phyloP scores from a whole-genome alignment of 306 rosid species.

The Astragalus membranaceus region DNA sequence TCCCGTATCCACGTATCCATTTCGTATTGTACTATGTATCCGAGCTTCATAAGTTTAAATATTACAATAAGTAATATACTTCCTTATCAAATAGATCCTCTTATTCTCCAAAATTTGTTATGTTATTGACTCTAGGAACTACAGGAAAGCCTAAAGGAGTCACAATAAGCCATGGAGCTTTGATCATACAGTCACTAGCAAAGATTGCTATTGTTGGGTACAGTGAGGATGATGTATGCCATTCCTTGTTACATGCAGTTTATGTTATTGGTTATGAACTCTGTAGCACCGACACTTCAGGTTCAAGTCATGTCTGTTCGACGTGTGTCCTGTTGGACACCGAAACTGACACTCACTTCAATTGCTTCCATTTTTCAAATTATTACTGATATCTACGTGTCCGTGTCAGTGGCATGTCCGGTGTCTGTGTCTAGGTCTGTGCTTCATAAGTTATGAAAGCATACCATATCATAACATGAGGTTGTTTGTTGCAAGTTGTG shows the following conservation, averaged over 20 bases:
- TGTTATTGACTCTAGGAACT: constrained; percentile 53
- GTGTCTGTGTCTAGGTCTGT: too few species aligned
- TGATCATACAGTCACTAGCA: constrained; percentile 68
- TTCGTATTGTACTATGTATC: too few species aligned
- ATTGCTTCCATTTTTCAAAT: too few species aligned
- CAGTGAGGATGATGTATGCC: constrained; percentile 75
- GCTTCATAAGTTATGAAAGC: neutral
- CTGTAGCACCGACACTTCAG: too few species aligned
- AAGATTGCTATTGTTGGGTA: constrained; percentile 78
- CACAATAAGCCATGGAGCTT: constrained; percentile 63
- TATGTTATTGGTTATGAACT: neutral
- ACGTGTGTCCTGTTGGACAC: too few species aligned
- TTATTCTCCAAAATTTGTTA: neutral
- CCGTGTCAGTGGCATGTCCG: too few species aligned
- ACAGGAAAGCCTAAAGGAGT: constrained; percentile 94
- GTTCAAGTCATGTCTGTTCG: too few species aligned
- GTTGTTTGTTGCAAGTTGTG: neutral
- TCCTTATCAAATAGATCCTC: neutral
- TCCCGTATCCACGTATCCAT: too few species aligned
- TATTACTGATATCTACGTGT: too few species aligned
- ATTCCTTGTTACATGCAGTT: constrained; percentile 12
- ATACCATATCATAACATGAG: constrained; percentile 14
- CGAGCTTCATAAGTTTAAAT: neutral
- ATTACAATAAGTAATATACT: neutral
- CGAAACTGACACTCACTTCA: too few species aligned